Base-by-base conservation (phyloP, 495 filamentous ascomycete species). In the Cenococcum geophilum region DNA sequence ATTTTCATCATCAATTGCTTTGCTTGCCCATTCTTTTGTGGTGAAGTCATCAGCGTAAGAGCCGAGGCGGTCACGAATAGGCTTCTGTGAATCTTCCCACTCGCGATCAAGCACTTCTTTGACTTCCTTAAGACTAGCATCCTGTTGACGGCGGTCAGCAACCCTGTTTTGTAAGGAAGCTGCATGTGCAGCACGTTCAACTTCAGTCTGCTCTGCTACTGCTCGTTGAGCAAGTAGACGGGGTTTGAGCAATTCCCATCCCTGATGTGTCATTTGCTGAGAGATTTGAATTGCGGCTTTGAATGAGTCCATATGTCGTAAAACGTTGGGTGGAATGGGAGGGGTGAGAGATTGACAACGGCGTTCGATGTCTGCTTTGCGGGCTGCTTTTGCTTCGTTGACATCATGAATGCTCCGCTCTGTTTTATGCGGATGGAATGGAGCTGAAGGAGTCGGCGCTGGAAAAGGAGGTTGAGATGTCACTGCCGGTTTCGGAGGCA, bases 261-360 rank as follows among this genome's bases (percentile, higher is more conserved):
- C 82, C 21, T 75, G 71, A 48, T 89, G 86, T 61, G 80, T 82
- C 48, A 91, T 72, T 27, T 82, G 80, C 20, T 77, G 73, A 16
- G 80, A 77, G 48, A 89, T 87, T 42, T 87, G 82, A 37, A 85
- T 77, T 14, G 88, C 84, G 14, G 85, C 85, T 63, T 86, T 81
- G 62, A 87, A 90, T 0, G 86, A 81, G 9, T 84, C 80, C 68
- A 89, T 86, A 59, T 84, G 83, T 42, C 75, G 76, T 37, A 91
- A 75, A 14, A 88, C 73, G 59, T 75, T 74, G 34, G 83, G 70
- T 22, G 72, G 66, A 45, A 91, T 68, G 18, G 87, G 85, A 14
- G 87, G 88, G 37, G 82, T 68, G 16, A 91, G 72, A 25, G 76
- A 71, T 68, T 78, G 66, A 66, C 84, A 86, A 20, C 85, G 81